phyloP scores from a whole-genome alignment of 352 stramenopile genomes.

The Elongisporangium senticosum region DNA sequence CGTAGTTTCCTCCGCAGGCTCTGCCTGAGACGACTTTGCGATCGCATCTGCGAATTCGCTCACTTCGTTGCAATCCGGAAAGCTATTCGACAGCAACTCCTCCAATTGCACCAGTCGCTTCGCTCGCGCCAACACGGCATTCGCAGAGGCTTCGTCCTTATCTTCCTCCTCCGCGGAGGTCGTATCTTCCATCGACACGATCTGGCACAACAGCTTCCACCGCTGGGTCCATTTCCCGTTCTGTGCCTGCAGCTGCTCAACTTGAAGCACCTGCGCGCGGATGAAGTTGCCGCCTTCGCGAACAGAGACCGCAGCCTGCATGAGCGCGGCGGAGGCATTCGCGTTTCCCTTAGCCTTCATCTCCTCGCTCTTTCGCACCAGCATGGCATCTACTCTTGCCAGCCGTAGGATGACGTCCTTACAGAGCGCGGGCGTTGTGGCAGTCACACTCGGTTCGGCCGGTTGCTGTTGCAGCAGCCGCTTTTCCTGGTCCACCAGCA shows the following conservation, averaged over 20 bases:
- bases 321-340: slow-evolving; percentile 37
- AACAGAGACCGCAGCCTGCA: slow-evolving; percentile 44
- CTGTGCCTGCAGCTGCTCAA: slow-evolving; percentile 29
- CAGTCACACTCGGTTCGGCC: slow-evolving; percentile 11
- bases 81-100: slow-evolving; percentile 11
- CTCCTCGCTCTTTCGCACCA: slow-evolving; percentile 73
- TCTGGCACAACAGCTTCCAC: slow-evolving; percentile 15
- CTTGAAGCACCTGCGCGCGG: slow-evolving; percentile 42
- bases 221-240: slow-evolving; percentile 12
- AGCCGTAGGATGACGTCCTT: slow-evolving; percentile 36
- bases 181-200: slow-evolving; percentile 5
- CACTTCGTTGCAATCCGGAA: slow-evolving; percentile 11
- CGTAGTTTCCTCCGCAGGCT: background rate
- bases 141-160: slow-evolving; percentile 6
- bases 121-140: slow-evolving; percentile 9
- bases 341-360: slow-evolving; percentile 69
- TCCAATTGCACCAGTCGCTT: slow-evolving; percentile 17
- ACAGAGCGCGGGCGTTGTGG: background rate
- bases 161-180: background rate
- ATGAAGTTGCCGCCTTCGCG: slow-evolving; percentile 26
- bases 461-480: slow-evolving; percentile 25
- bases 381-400: slow-evolving; percentile 39
- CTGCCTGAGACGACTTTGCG: slow-evolving; percentile 7
- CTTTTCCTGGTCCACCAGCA: slow-evolving; percentile 46
- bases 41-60: slow-evolving; percentile 11